Percentiles rank a stretch among this genome's conserved stretches.
These are phyloP conservation scores for Hypoxylon intermedium DNA, from an alignment of 495 filamentous ascomycete species.

Conservation along the genomic window DNA sequence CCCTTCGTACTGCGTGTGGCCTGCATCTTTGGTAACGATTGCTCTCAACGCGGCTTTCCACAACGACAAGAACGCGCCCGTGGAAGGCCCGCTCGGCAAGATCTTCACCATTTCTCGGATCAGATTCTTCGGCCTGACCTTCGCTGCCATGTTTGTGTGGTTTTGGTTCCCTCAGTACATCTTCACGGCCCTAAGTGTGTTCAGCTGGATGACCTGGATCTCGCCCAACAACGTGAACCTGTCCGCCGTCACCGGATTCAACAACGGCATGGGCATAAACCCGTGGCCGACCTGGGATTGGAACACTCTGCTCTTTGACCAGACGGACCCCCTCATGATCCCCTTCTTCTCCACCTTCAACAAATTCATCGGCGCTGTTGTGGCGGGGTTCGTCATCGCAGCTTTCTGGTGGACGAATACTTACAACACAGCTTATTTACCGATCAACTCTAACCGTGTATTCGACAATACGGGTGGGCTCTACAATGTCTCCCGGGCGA, in stretches of 20 bases:
- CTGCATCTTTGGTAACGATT: slow-evolving; percentile 51
- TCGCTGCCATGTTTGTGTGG: slow-evolving; percentile 50
- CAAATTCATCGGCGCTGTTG: slow-evolving; percentile 43
- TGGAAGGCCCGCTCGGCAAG: slow-evolving; percentile 45
- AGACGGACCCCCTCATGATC: slow-evolving; percentile 51
- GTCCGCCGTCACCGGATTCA: slow-evolving; percentile 41
- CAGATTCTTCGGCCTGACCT: slow-evolving; percentile 46
- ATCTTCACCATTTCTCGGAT: slow-evolving; percentile 45
- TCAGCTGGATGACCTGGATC: slow-evolving; percentile 56
- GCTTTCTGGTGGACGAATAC: slow-evolving; percentile 50
- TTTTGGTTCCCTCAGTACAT: slow-evolving; percentile 57
- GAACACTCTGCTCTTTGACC: slow-evolving; percentile 46
- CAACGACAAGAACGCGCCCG: slow-evolving; percentile 39
- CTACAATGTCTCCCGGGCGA: slow-evolving; percentile 48
- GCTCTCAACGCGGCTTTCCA: slow-evolving; percentile 55
- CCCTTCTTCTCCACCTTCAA: slow-evolving; percentile 56
- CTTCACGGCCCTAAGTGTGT: slow-evolving; percentile 46
- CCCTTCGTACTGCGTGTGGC: slow-evolving; percentile 54
- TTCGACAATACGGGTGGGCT: slow-evolving; percentile 48
- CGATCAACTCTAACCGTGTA: slow-evolving; percentile 49
- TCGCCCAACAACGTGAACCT: slow-evolving; percentile 46
- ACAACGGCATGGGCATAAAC: slow-evolving; percentile 49
- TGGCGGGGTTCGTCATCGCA: slow-evolving; percentile 42
- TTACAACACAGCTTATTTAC: slow-evolving; percentile 49
- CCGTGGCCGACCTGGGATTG: slow-evolving; percentile 53